Evolutionary conservation across 805 yeast species (phyloP).

Genomic region (Metschnikowia bowlesiae): DNA sequence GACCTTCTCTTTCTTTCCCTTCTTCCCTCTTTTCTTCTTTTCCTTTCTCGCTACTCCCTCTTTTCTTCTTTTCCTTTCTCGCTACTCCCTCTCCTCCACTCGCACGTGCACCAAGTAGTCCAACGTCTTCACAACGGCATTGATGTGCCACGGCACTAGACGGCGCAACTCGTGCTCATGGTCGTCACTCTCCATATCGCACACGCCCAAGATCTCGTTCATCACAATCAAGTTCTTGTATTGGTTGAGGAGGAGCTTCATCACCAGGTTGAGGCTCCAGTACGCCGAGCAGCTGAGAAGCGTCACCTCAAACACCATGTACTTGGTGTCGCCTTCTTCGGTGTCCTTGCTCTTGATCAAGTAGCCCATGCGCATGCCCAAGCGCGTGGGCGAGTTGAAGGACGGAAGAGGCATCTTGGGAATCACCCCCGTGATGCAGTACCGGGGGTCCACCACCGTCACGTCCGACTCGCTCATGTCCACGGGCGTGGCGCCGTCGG

Average conservation of each 20-base stretch:
- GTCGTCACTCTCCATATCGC: constrained; percentile 3
- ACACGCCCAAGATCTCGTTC: constrained; percentile 35
- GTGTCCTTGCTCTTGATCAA: constrained; percentile 40
- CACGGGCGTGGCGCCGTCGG: constrained; percentile 18
- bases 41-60: neutral
- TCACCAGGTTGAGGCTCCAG: constrained; percentile 50
- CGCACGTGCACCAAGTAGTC: constrained; percentile 55
- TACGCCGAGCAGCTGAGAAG: constrained; percentile 70
- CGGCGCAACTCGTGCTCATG: constrained; percentile 16
- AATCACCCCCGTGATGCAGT: constrained; percentile 53
- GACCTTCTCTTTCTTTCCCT: neutral
- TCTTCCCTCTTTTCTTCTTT: neutral
- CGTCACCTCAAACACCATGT: constrained; percentile 55
- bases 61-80: neutral
- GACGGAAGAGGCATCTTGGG: constrained; percentile 61
- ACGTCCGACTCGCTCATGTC: constrained; percentile 17
- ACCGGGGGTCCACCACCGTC: constrained; percentile 44
- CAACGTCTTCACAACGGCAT: constrained; percentile 60
- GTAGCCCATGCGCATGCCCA: constrained; percentile 70
- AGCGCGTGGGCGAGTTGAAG: constrained; percentile 63
- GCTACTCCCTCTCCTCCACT: constrained; percentile 25
- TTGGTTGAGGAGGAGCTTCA: constrained; percentile 55
- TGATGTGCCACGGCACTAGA: constrained; percentile 68
- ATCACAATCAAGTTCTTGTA: constrained; percentile 53
- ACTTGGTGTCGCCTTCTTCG: constrained; percentile 6